Percentiles rank a stretch among this genome's conserved stretches.
Evolutionary conservation across 2,329 filamentous ascomycete species (phyloP).

Genomic region (Colletotrichum cuscutae): DNA sequence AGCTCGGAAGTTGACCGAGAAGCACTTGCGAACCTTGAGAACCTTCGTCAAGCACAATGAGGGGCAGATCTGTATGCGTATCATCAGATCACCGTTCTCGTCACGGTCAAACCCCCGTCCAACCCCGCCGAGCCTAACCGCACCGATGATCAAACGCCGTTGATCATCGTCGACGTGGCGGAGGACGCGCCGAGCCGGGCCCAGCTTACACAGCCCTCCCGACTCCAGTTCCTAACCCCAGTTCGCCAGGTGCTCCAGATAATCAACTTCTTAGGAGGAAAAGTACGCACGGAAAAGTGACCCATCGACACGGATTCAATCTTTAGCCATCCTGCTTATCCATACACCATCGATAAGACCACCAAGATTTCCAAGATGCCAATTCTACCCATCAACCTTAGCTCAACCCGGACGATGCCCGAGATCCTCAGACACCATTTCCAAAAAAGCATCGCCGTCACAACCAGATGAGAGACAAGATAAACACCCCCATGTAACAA

Average conservation of each 20-base stretch:
- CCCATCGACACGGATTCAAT: not conserved
- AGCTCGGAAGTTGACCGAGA: slow-evolving; percentile 8
- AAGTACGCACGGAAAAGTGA: not conserved
- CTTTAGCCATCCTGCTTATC: not conserved
- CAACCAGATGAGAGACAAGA: not conserved
- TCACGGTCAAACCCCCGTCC: not conserved
- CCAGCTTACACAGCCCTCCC: not conserved
- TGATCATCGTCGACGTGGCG: not conserved
- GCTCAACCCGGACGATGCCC: not conserved
- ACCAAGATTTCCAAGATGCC: not conserved
- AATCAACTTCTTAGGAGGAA: not conserved
- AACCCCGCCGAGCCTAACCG: not conserved
- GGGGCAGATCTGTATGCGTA: not conserved
- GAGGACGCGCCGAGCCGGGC: not conserved
- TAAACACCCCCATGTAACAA: not conserved
- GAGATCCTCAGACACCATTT: not conserved
- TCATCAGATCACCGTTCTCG: not conserved
- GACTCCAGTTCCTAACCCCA: not conserved
- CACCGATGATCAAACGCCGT: not conserved
- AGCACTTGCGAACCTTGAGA: not conserved
- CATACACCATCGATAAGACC: not conserved
- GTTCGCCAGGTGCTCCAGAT: not conserved
- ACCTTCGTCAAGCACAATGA: not conserved
- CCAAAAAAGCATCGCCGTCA: not conserved
- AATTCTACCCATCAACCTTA: not conserved